These are phyloP conservation scores for Betula pendula DNA, from an alignment of 306 rosid genomes.

Conservation along the genomic window DNA sequence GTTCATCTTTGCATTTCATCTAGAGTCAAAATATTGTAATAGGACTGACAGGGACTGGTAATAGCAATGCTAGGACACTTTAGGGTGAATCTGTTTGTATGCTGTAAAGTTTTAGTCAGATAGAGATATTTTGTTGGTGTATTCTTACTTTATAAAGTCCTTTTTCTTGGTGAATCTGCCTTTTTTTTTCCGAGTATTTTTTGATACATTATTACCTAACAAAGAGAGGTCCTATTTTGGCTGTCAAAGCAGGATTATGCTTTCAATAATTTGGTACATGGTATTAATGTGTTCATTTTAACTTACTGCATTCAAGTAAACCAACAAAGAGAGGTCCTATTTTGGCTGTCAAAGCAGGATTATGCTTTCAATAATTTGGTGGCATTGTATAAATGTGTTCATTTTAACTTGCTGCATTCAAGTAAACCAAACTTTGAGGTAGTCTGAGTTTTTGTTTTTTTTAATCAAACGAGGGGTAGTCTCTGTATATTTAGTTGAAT, in stretches of 20 bases:
- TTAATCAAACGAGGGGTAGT: neutral
- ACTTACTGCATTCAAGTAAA: neutral
- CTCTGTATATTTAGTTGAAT: neutral
- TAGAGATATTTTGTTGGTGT: neutral
- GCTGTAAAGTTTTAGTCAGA: neutral
- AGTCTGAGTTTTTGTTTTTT: neutral
- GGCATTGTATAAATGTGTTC: neutral
- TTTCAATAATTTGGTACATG: neutral
- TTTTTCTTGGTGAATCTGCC: neutral
- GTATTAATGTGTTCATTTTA: neutral
- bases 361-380: neutral
- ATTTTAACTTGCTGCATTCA: neutral
- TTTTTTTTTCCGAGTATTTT: neutral
- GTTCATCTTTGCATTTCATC: slow-evolving; percentile 18
- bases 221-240: neutral
- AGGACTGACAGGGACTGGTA: neutral
- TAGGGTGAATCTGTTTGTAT: slow-evolving; percentile 1
- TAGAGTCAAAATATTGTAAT: slow-evolving; percentile 13
- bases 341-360: neutral
- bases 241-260: neutral
- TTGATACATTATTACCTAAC: neutral
- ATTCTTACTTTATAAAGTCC: neutral
- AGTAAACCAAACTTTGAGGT: neutral
- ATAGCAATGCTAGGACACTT: neutral
- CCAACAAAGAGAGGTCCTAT: neutral